These are phyloP conservation scores for Cordyceps tenuipes DNA, from an alignment of 2,329 filamentous ascomycete species.

Conservation along the genomic window DNA sequence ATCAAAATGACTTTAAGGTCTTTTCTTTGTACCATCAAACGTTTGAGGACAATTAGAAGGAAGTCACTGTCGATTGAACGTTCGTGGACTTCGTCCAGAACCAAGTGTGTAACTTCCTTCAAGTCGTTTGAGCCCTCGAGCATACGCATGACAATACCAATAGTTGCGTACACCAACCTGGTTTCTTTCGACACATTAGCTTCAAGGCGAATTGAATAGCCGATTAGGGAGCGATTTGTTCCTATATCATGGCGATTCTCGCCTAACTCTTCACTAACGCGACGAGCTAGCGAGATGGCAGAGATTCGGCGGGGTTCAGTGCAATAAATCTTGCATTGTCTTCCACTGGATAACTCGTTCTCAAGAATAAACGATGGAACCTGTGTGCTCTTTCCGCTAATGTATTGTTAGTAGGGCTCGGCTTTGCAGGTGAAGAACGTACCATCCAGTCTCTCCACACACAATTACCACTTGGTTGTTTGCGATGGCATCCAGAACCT, in stretches of 20 bases:
- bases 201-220: conserved; percentile 90
- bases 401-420: conserved; percentile 17
- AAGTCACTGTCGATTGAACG: conserved; percentile 96
- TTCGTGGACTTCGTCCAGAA: conserved; percentile 97
- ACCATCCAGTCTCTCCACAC: conserved; percentile 91
- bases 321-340: conserved; percentile 84
- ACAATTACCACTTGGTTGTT: conserved; percentile 82
- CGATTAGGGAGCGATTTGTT: conserved; percentile 73
- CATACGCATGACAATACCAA: conserved; percentile 95
- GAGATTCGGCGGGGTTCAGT: conserved; percentile 94
- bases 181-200: conserved; percentile 77
- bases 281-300: conserved; percentile 83
- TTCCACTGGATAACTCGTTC: conserved; percentile 72
- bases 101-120: conserved; percentile 81
- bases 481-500: conserved; percentile 70
- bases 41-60: conserved; percentile 81
- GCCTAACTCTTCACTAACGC: conserved; percentile 91
- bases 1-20: conserved; percentile 91
- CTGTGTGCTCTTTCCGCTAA: conserved; percentile 86
- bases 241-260: conserved; percentile 77
- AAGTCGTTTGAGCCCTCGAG: conserved; percentile 82
- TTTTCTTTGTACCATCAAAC: conserved; percentile 65
- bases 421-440: conserved; percentile 16
- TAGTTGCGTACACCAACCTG: conserved; percentile 80
- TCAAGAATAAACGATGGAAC: conserved; percentile 92